Base-by-base conservation (phyloP, 768 basidiomycete species). In the Dentipellis fragilis region DNA sequence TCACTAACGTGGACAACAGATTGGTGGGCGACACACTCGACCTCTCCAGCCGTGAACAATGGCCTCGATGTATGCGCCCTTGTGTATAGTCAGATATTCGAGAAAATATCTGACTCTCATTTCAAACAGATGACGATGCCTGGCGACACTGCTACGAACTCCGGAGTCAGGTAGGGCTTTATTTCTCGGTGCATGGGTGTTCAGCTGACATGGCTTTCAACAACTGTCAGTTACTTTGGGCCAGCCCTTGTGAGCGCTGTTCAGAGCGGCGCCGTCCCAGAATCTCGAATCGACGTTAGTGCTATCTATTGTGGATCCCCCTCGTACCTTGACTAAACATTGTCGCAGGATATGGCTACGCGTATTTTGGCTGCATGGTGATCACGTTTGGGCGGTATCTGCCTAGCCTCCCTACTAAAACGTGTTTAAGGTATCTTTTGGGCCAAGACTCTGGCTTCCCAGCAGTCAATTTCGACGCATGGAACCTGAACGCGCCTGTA, bases 351-450 rank as follows among this genome's bases (percentile, higher is more conserved):
- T 64, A 78, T 87, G 76, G 86, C 84, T 1, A 77, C 77, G 6
- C 79, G 86, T 19, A 81, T 87, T 55, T 65, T 88, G 12, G 83
- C 84, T 17, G 75, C 77, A 7, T 87, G 80, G 77, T 83, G 65
- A 54, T 59, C 60, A n/a, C n/a, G n/a, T n/a, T 11, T 19, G 19
- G 9, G 10, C 47, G 47, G 9, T 48, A 11, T n/a, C n/a, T n/a
- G n/a, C 10, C 11, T n/a, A n/a, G n/a, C n/a, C n/a, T n/a, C 16
- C 6, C n/a, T 65, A 10, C 61, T 62, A 38, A 73, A 72, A 53
- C 4, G 56, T 54, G 67, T 65, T 54, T n/a, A 12, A 71, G 69
- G 68, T 77, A 77, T 56, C 68, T 79, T 6, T 60, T 77, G 21
- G 73, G 74, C 16, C 80, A 81, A 68, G 78, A 86, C 63, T 71